These are phyloP conservation scores for Entomortierella chlamydospora DNA, from an alignment of 192 early-diverging fungal species.

Conservation along the genomic window DNA sequence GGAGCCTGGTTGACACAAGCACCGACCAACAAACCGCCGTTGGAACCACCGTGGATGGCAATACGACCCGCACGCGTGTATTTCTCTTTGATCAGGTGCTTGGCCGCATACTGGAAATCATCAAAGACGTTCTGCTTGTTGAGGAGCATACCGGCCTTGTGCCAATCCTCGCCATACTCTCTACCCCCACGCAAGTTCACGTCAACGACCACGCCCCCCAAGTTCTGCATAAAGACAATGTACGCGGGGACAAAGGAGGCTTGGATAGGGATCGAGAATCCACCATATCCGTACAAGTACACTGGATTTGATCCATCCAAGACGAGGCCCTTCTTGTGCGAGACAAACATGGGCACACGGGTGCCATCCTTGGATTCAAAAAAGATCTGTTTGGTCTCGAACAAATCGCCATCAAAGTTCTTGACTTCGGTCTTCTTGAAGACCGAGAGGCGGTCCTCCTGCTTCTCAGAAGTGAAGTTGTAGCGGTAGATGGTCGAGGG, in stretches of 20 bases:
- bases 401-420: conserved; percentile 59
- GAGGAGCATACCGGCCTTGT: conserved; percentile 61
- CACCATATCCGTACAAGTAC: conserved; percentile 78
- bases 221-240: conserved; percentile 64
- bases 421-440: conserved; percentile 61
- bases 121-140: conserved; percentile 84
- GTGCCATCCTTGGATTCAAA: conserved; percentile 74
- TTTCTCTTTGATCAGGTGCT: conserved; percentile 65
- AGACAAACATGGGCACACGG: conserved; percentile 76
- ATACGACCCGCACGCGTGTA: conserved; percentile 65
- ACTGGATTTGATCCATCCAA: conserved; percentile 69
- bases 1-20: conserved; percentile 82
- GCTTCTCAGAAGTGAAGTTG: conserved; percentile 55
- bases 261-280: conserved; percentile 66
- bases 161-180: conserved; percentile 70
- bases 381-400: conserved; percentile 75
- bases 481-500: conserved; percentile 72
- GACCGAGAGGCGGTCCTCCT: conserved; percentile 42
- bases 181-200: conserved; percentile 81
- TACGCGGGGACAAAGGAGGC: conserved; percentile 51
- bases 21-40: conserved; percentile 77
- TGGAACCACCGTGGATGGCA: conserved; percentile 75
- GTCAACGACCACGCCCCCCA: conserved; percentile 67
- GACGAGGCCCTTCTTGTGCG: conserved; percentile 57
- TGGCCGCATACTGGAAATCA: conserved; percentile 79